phyloP scores from a whole-genome alignment of 768 basidiomycete genomes.

The Mycena rosella region DNA sequence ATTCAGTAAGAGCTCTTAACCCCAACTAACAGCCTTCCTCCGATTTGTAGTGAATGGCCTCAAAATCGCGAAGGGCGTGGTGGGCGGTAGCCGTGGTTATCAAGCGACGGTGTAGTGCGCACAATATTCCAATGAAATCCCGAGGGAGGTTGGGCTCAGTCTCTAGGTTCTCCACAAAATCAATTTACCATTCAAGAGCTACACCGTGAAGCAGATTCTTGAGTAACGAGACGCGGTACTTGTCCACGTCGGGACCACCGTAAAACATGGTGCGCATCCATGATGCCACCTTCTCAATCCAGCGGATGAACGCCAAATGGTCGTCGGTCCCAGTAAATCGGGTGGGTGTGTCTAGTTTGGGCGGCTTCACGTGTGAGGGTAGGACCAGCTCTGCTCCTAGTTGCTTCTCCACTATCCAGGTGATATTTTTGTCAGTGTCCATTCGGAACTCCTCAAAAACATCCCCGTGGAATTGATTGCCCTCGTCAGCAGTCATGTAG shows the following conservation, averaged over 20 bases:
- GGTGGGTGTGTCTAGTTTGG: slow-evolving; percentile 2
- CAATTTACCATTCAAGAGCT: slow-evolving; percentile 13
- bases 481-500: neutral
- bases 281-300: neutral
- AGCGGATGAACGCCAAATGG: neutral
- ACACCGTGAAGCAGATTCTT: neutral
- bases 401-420: neutral
- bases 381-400: neutral
- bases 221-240: neutral
- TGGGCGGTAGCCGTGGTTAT: slow-evolving; percentile 10
- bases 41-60: neutral
- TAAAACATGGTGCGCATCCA: slow-evolving; percentile 25
- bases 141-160: neutral
- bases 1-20: too few species aligned
- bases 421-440: neutral
- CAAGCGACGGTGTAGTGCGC: neutral
- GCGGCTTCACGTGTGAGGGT: neutral
- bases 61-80: slow-evolving; percentile 10
- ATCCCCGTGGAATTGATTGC: neutral
- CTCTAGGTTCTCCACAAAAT: neutral
- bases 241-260: neutral
- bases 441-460: neutral
- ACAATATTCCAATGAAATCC: neutral
- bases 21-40: too few species aligned
- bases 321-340: slow-evolving; percentile 5